Evolutionary conservation across 164 flowering plant genomes (phyloP).

Genomic region (Piper betle): DNA sequence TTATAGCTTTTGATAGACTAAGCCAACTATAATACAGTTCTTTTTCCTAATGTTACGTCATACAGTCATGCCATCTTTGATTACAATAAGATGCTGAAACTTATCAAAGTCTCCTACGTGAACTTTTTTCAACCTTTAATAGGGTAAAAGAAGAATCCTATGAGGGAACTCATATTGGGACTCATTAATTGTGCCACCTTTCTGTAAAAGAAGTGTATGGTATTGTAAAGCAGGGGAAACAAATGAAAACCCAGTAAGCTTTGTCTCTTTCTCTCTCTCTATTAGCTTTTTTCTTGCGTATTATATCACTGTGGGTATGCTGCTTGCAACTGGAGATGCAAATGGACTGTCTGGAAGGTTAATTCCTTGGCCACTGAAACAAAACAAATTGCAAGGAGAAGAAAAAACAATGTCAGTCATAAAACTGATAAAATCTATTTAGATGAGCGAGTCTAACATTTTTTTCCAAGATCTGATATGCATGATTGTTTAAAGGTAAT

Average conservation of each 20-base stretch:
- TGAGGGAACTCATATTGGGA: neutral
- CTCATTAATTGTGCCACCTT: neutral
- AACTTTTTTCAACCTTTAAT: neutral
- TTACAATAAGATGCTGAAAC: constrained; percentile 2
- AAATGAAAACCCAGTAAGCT: constrained; percentile 9
- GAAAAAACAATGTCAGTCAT: neutral
- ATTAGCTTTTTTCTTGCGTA: constrained; percentile 5
- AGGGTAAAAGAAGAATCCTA: neutral
- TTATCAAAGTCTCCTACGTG: constrained; percentile 11
- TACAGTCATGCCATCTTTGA: constrained; percentile 8
- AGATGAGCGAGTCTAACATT: too few relatives aligned
- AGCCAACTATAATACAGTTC: constrained; percentile 15
- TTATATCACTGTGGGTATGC: constrained; percentile 36
- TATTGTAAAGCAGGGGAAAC: constrained; percentile 10
- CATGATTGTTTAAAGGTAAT: too few relatives aligned
- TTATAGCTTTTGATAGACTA: constrained; percentile 14
- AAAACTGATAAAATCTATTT: too few relatives aligned
- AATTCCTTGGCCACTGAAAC: constrained; percentile 26
- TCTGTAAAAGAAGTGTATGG: neutral
- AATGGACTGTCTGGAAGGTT: constrained; percentile 69
- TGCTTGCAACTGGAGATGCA: constrained; percentile 30
- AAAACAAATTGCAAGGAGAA: neutral
- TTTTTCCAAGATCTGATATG: too few relatives aligned
- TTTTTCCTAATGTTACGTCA: constrained; percentile 4
- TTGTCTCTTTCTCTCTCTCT: constrained; percentile 1